Evolutionary conservation across 768 basidiomycete species (phyloP), one percentile per base, ranked within the genome.

Genomic region (Suillus sp.): DNA sequence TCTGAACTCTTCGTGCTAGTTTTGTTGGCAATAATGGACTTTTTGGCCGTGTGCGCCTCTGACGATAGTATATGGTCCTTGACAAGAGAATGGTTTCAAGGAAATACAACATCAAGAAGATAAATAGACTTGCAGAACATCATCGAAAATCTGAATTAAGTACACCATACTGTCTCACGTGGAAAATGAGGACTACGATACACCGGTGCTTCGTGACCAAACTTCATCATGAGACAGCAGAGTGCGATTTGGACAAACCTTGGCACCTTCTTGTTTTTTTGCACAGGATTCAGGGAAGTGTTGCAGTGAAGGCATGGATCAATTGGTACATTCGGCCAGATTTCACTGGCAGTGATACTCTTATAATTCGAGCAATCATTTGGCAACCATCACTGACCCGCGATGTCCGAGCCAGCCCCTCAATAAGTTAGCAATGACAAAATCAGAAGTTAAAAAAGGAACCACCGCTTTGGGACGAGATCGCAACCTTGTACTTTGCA

Each of bases 201-300:
- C 60, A 90, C 91, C 83, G 92, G 92, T 20, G 92, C 92, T 42
- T 92, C 91, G 9, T 91, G 92, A 27, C 92, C 92, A 4, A 53
- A 35, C 75, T 74, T 64, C 77, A 84, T 68, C 11, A 35, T 59
- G 16, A 69, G 67, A 77, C 79, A 71, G 90, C 90, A 34, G 69
- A 65, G 1, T 76, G 68, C 34, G 88, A 68, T 89, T 11, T 90
- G 91, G 47, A n/a, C 5, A 47, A 40, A 68, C 67, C 14, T 81
- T 78, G 16, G 88, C 89, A 59, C 78, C 71, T 7, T 76, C 71
- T 14, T 71, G 77, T 82, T 86, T 83, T 59, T 78, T 74, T 2
- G 79, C 69, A 0, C 80, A 75, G 58, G 75, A 64, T 35, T 84
- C 11, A 20, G 30, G 38, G 64, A 62, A 40, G 59, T 35, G 45